phyloP scores from a whole-genome alignment of 257 asterid genomes.

The Coffea canephora region DNA sequence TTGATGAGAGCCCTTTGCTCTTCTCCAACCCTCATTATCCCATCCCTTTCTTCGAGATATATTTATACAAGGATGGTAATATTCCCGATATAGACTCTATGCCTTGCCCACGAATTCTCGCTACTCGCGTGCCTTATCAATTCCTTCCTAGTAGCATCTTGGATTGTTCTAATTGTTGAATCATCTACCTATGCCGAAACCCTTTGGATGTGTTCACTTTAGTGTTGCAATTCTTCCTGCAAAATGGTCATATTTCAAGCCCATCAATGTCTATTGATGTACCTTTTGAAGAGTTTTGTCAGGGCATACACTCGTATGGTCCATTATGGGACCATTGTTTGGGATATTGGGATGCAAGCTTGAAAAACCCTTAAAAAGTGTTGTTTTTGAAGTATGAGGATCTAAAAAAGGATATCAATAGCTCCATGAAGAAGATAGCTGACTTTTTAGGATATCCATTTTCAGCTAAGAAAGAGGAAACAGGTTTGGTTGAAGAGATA shows the following conservation, averaged over 20 bases:
- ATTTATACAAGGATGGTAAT: slow-evolving; percentile 20
- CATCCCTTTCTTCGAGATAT: slow-evolving; percentile 42
- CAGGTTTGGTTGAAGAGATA: slow-evolving; percentile 37
- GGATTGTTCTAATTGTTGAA: slow-evolving; percentile 23
- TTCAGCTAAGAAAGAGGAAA: slow-evolving; percentile 31
- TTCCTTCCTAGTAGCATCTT: slow-evolving; percentile 33
- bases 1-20: slow-evolving; percentile 36
- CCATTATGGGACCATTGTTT: slow-evolving; percentile 69
- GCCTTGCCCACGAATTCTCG: slow-evolving; percentile 37
- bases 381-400: slow-evolving; percentile 53
- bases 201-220: slow-evolving; percentile 51
- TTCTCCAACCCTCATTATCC: slow-evolving; percentile 50
- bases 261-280: slow-evolving; percentile 17
- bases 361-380: slow-evolving; percentile 15
- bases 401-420: slow-evolving; percentile 26
- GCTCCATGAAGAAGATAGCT: slow-evolving; percentile 34
- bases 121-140: slow-evolving; percentile 39
- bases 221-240: slow-evolving; percentile 26
- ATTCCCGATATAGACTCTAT: slow-evolving; percentile 6
- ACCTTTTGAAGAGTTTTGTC: slow-evolving; percentile 12
- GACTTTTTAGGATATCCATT: slow-evolving; percentile 50
- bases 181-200: slow-evolving; percentile 48
- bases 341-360: slow-evolving; percentile 46
- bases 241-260: slow-evolving; percentile 20
- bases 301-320: slow-evolving; percentile 40